phyloP scores from a whole-genome alignment of 371 early-diverging fungal genomes.

The Entomophthora muscae region DNA sequence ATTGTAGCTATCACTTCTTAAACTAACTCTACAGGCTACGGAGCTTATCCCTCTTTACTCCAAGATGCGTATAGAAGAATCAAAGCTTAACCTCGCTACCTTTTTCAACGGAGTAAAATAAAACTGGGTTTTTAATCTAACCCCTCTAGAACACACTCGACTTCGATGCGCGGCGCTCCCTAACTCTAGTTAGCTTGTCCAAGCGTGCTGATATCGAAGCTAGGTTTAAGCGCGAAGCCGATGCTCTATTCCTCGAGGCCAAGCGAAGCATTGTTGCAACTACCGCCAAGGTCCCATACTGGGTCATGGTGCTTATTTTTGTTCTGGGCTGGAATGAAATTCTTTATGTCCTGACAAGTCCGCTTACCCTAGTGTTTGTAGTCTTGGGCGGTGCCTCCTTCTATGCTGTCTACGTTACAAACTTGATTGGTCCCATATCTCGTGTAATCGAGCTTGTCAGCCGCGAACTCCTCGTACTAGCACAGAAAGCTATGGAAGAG shows the following conservation, averaged over 20 bases:
- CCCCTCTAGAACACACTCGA: not conserved
- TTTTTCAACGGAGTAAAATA: not conserved
- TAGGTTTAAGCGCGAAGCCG: constrained; percentile 72
- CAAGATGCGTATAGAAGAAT: constrained; percentile 26
- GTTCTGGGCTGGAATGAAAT: constrained; percentile 89
- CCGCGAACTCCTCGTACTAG: not conserved
- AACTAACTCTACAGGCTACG: constrained; percentile 20
- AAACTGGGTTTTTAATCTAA: not conserved
- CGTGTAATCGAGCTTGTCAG: not conserved
- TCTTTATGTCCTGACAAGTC: constrained; percentile 55
- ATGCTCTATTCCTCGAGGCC: constrained; percentile 81
- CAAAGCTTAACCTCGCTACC: constrained; percentile 15
- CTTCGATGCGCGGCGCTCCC: not conserved
- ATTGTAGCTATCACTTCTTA: constrained; percentile 2
- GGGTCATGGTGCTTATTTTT: constrained; percentile 60
- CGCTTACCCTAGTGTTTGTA: constrained; percentile 45
- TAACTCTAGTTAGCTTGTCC: constrained; percentile 8
- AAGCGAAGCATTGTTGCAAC: constrained; percentile 83
- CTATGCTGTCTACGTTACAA: not conserved
- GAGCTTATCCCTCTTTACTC: constrained; percentile 44
- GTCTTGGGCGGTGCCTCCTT: constrained; percentile 8
- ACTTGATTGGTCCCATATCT: not conserved
- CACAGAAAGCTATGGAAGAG: not conserved
- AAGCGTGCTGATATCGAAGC: constrained; percentile 58
- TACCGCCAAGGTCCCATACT: constrained; percentile 67